Percentiles rank a stretch among this genome's conserved stretches.
These are phyloP conservation scores for Fusarium torreyae DNA, from an alignment of 2,329 filamentous ascomycete genomes.

Conservation along the genomic window DNA sequence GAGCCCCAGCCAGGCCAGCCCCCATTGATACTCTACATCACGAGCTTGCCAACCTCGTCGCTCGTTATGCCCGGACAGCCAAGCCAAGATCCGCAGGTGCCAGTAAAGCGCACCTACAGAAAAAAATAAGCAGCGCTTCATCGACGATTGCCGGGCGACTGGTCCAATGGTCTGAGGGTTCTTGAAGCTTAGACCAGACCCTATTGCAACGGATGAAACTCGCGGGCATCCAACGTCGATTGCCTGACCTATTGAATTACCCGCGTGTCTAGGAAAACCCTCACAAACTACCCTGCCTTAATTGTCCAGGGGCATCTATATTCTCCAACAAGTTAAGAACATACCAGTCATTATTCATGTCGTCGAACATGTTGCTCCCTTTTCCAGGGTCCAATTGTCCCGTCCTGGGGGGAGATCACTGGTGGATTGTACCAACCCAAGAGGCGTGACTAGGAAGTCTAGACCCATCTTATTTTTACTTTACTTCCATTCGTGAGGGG, in stretches of 20 bases:
- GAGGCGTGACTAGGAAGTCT: slow-evolving; percentile 9
- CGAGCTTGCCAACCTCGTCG: slow-evolving; percentile 29
- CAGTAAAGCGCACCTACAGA: slow-evolving; percentile 4
- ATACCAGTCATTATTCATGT: slow-evolving; percentile 8
- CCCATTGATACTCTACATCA: slow-evolving; percentile 39
- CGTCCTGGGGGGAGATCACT: slow-evolving; percentile 1
- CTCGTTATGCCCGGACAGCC: not conserved
- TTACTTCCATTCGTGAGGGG: slow-evolving; percentile 14
- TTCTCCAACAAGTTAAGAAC: slow-evolving; percentile 5
- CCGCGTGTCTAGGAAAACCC: slow-evolving; percentile 12
- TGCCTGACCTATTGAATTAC: slow-evolving; percentile 27
- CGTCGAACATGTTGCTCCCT: not conserved
- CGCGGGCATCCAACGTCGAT: slow-evolving; percentile 20
- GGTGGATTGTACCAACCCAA: slow-evolving; percentile 3
- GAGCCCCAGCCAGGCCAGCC: slow-evolving; percentile 15
- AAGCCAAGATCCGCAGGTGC: no score
- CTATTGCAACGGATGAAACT: slow-evolving; percentile 24
- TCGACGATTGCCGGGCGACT: slow-evolving; percentile 34
- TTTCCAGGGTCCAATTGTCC: slow-evolving; percentile 28
- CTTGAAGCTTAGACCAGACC: slow-evolving; percentile 13
- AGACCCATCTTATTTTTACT: slow-evolving; percentile 5
- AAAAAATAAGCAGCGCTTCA: slow-evolving; percentile 28
- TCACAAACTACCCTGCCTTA: slow-evolving; percentile 19
- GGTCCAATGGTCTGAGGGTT: slow-evolving; percentile 21
- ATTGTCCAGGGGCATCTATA: slow-evolving; percentile 28